Conservation (phyloP, 2,329 filamentous ascomycete genomes). For the Verticillium longisporum region DNA sequence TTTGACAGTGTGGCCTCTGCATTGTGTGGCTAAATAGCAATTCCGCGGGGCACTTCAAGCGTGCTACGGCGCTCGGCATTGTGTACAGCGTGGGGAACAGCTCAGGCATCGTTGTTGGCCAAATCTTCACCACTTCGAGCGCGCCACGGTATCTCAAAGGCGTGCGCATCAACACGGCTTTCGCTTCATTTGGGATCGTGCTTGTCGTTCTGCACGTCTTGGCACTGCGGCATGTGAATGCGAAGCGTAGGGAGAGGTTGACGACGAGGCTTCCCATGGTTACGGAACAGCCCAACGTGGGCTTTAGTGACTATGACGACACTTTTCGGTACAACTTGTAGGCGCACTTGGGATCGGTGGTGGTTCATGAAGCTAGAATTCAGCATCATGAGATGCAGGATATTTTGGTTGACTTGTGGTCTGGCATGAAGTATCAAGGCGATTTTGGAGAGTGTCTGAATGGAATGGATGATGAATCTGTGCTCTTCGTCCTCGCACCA, state of each 20-base stretch:
- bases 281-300: background rate
- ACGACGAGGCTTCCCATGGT: background rate
- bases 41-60: conserved; percentile 35
- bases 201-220: conserved; percentile 9
- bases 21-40: conserved; percentile 40
- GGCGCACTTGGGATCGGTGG: too few species aligned
- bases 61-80: conserved; percentile 38
- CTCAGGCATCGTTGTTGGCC: conserved; percentile 34
- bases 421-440: too few species aligned
- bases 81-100: conserved; percentile 26
- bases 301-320: background rate
- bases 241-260: background rate
- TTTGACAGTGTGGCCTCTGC: conserved; percentile 36
- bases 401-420: too few species aligned
- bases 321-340: background rate
- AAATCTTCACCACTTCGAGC: conserved; percentile 24
- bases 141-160: conserved; percentile 22
- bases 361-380: too few species aligned
- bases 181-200: conserved; percentile 16
- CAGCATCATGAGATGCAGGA: too few species aligned
- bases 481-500: too few species aligned
- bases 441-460: too few species aligned
- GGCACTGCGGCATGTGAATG: background rate
- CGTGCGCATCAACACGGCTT: conserved; percentile 19
- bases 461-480: too few species aligned